phyloP scores from a whole-genome alignment of 495 filamentous ascomycete species.

The Aspergillus biplanus region DNA sequence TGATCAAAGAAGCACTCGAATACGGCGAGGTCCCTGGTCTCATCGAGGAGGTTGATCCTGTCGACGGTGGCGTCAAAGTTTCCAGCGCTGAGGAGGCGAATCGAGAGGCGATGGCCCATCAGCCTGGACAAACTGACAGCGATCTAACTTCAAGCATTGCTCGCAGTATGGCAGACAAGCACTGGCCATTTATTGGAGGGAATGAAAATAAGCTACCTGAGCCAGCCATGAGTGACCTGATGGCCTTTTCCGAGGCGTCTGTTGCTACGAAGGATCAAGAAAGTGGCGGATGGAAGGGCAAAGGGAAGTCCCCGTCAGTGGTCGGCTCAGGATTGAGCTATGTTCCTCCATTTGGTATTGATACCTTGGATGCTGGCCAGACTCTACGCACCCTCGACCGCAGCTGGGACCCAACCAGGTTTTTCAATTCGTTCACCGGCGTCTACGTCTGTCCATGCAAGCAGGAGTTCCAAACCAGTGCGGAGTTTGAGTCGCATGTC shows the following conservation, averaged over 20 bases:
- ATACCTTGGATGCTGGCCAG: conserved; percentile 5
- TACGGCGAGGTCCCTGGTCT: conserved; percentile 13
- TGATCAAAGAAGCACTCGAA: conserved; percentile 34
- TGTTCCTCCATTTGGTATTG: neutral
- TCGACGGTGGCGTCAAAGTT: conserved; percentile 23
- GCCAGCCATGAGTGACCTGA: conserved; percentile 17
- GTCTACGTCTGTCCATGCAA: conserved; percentile 34
- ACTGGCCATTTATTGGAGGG: conserved; percentile 23
- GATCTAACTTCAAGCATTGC: conserved; percentile 5
- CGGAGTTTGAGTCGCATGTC: conserved; percentile 30
- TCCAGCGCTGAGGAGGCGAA: conserved; percentile 1
- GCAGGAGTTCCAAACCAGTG: conserved; percentile 9
- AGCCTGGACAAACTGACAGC: conserved; percentile 13
- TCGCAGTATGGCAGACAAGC: conserved; percentile 13
- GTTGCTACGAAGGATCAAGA: neutral
- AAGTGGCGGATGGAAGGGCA: conserved; percentile 10
- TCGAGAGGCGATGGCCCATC: conserved; percentile 24
- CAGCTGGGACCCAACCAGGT: conserved; percentile 31
- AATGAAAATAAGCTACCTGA: conserved; percentile 1
- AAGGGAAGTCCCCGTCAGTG: neutral
- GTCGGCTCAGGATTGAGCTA: conserved; percentile 5
- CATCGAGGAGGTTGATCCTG: conserved; percentile 6
- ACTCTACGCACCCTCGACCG: conserved; percentile 21
- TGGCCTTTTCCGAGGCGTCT: conserved; percentile 12
- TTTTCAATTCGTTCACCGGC: conserved; percentile 27